Conservation (phyloP, 805 yeast species). For the Scheffersomyces coipomensis region DNA sequence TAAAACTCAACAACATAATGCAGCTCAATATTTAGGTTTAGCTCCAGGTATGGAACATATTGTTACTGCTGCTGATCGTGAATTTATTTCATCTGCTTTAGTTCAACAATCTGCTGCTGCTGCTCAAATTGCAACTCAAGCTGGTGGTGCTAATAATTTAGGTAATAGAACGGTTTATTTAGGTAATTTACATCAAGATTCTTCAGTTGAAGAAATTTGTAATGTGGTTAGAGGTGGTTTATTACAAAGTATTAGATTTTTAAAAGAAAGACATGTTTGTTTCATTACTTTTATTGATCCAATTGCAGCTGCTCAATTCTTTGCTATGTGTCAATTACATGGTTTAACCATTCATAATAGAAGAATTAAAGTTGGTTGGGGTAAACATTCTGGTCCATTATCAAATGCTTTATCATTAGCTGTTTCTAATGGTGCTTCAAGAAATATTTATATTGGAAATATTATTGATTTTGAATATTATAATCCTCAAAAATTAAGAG, state of each 20-base stretch:
- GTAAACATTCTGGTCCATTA: conserved; percentile 91
- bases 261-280: conserved; percentile 86
- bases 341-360: conserved; percentile 85
- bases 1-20: conserved; percentile 94
- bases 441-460: conserved; percentile 86
- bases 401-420: conserved; percentile 85
- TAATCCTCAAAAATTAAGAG: conserved; percentile 60
- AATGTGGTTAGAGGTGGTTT: conserved; percentile 95
- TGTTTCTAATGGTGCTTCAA: conserved; percentile 88
- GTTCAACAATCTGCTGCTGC: conserved; percentile 96
- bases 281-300: conserved; percentile 96
- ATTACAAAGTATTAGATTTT: conserved; percentile 75
- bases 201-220: conserved; percentile 89
- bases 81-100: conserved; percentile 66
- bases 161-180: conserved; percentile 93
- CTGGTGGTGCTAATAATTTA: conserved; percentile 88
- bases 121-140: conserved; percentile 92
- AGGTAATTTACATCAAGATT: conserved; percentile 86
- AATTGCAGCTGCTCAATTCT: conserved; percentile 95
- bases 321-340: conserved; percentile 88
- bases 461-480: conserved; percentile 52
- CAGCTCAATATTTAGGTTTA: conserved; percentile 89
- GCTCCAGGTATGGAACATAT: conserved; percentile 87
- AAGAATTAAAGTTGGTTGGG: conserved; percentile 95
- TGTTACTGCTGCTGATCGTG: conserved; percentile 66